A percentile compares a stretch with the other conserved stretches of the same genome.
Evolutionary conservation across 2,329 filamentous ascomycete genomes (phyloP).

Genomic region (Colletotrichum sp.): DNA sequence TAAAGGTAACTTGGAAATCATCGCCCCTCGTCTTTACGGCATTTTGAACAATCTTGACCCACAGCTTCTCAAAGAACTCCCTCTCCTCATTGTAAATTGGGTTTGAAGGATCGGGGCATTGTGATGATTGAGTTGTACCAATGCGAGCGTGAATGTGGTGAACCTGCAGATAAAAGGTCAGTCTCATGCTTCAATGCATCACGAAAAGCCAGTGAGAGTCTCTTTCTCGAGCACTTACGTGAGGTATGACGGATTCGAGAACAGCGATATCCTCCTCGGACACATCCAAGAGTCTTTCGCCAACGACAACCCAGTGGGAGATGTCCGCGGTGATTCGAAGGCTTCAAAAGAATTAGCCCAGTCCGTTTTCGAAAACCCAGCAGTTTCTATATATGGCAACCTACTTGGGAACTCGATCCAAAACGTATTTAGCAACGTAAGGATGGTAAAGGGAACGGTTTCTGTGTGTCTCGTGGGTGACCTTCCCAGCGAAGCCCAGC

Average conservation of each 20-base stretch:
- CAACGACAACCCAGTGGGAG: conserved; percentile 29
- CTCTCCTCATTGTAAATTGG: conserved; percentile 31
- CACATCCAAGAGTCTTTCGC: conserved; percentile 25
- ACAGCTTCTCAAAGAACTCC: conserved; percentile 34
- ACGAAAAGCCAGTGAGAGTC: neutral
- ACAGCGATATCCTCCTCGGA: conserved; percentile 25
- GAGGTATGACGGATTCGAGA: conserved; percentile 29
- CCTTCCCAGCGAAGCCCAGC: conserved; percentile 30
- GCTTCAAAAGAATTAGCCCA: neutral
- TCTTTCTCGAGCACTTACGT: conserved; percentile 24
- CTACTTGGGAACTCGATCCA: conserved; percentile 34
- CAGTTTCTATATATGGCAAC: neutral
- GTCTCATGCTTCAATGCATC: neutral
- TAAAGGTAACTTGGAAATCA: neutral
- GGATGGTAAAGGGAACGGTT: conserved; percentile 37
- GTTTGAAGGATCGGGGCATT: conserved; percentile 38
- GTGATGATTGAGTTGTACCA: conserved; percentile 39
- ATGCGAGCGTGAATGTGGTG: conserved; percentile 39
- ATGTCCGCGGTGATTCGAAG: conserved; percentile 29
- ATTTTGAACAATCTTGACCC: conserved; percentile 22
- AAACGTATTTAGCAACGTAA: conserved; percentile 29
- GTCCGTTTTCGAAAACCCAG: neutral
- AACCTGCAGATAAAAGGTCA: conserved; percentile 25
- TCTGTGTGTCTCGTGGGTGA: conserved; percentile 37
- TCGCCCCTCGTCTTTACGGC: neutral